A percentile compares a stretch with the other conserved stretches of the same genome.
phyloP scores from a whole-genome alignment of 495 filamentous ascomycete species.

The Talaromyces borbonicus region DNA sequence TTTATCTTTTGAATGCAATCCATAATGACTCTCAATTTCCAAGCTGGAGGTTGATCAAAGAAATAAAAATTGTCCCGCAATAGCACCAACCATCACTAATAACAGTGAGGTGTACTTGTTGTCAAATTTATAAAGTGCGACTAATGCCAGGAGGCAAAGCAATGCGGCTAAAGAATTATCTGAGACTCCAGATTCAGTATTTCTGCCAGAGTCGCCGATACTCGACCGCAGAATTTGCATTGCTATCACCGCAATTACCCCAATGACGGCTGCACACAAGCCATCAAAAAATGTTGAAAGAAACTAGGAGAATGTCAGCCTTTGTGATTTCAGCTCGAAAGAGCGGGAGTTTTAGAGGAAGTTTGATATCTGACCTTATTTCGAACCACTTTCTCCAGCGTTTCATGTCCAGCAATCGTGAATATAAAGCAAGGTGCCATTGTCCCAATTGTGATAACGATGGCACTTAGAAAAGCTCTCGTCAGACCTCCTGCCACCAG shows the following conservation, averaged over 20 bases:
- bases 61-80: constrained; percentile 23
- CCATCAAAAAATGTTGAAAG: constrained; percentile 27
- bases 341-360: not conserved
- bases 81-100: constrained; percentile 14
- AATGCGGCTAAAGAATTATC: constrained; percentile 12
- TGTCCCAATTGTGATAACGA: constrained; percentile 27
- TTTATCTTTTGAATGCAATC: no score
- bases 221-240: constrained; percentile 17
- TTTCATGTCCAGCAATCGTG: constrained; percentile 22
- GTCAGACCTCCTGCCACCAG: constrained; percentile 15
- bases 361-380: constrained; percentile 17
- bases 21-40: no score
- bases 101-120: constrained; percentile 19
- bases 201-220: constrained; percentile 7
- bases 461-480: constrained; percentile 23
- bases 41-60: not conserved
- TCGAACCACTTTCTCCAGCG: constrained; percentile 24
- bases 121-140: constrained; percentile 19
- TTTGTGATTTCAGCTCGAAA: no score
- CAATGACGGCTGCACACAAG: constrained; percentile 25
- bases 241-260: constrained; percentile 25
- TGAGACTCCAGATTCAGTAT: not conserved
- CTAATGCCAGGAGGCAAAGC: constrained; percentile 17
- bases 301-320: constrained; percentile 12
- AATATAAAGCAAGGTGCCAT: constrained; percentile 29